Percentiles rank a stretch among this genome's conserved stretches.
These are phyloP conservation scores for Yamadazyma tumulicola DNA, from an alignment of 805 yeast species.

Conservation along the genomic window DNA sequence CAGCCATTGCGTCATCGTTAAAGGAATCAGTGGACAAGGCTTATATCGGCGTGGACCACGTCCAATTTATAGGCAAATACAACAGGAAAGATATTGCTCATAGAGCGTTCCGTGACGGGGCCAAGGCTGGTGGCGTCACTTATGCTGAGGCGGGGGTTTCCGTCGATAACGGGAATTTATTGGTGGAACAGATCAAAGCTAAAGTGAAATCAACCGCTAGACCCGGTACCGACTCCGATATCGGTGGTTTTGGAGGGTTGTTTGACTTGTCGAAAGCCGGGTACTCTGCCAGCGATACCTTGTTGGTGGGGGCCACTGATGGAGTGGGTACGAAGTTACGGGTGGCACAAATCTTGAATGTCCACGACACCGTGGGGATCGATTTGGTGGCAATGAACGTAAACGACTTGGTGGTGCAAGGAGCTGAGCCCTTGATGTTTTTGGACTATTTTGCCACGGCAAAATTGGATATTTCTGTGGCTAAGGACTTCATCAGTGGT, in stretches of 20 bases:
- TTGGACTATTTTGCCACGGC: slow-evolving; percentile 97
- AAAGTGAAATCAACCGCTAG: slow-evolving; percentile 90
- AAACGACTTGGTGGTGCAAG: slow-evolving; percentile 95
- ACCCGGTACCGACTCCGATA: slow-evolving; percentile 95
- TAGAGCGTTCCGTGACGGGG: slow-evolving; percentile 75
- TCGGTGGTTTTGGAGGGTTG: slow-evolving; percentile 98
- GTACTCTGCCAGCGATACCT: slow-evolving; percentile 70
- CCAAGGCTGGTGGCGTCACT: slow-evolving; percentile 50
- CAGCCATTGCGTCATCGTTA: slow-evolving; percentile 76
- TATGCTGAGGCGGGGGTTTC: slow-evolving; percentile 97
- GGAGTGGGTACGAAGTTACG: slow-evolving; percentile 98
- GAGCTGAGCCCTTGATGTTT: slow-evolving; percentile 96
- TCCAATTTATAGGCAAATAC: slow-evolving; percentile 71
- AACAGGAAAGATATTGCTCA: slow-evolving; percentile 94
- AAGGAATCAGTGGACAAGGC: slow-evolving; percentile 83
- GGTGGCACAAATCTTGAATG: slow-evolving; percentile 85
- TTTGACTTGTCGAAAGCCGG: slow-evolving; percentile 91
- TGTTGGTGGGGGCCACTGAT: slow-evolving; percentile 96
- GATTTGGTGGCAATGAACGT: slow-evolving; percentile 99
- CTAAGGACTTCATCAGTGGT: slow-evolving; percentile 87
- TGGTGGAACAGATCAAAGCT: slow-evolving; percentile 87
- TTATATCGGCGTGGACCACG: slow-evolving; percentile 76
- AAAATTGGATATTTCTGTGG: slow-evolving; percentile 75
- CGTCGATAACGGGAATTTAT: slow-evolving; percentile 88
- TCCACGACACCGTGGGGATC: slow-evolving; percentile 97